Percentiles rank a stretch among this genome's conserved stretches.
phyloP scores from a whole-genome alignment of 129 eudicot genomes.

The Kitagawia praeruptora region DNA sequence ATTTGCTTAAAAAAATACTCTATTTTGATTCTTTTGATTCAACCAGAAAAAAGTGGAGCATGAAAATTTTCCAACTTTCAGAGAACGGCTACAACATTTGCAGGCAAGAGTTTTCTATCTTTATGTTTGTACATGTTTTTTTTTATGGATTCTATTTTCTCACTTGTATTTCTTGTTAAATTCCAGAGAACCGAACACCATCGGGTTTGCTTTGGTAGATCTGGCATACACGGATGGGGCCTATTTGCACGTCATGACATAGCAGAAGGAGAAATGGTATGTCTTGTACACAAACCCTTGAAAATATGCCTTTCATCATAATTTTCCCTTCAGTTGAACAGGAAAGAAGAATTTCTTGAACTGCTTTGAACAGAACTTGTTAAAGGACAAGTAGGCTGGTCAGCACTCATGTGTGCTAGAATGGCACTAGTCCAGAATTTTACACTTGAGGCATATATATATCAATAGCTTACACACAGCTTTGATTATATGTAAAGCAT shows the following conservation, averaged over 20 bases:
- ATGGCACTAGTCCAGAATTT: background rate
- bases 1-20: background rate
- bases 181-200: slow-evolving; percentile 88
- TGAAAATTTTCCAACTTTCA: slow-evolving; percentile 65
- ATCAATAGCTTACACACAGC: background rate
- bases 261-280: slow-evolving; percentile 95
- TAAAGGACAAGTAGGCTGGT: background rate
- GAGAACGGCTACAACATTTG: slow-evolving; percentile 76
- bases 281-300: background rate
- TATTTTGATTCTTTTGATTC: slow-evolving; percentile 6
- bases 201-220: slow-evolving; percentile 89
- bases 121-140: background rate
- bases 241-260: slow-evolving; percentile 85
- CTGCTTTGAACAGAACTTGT: background rate
- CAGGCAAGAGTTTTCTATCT: slow-evolving; percentile 46
- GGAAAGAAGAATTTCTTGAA: background rate
- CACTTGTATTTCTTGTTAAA: slow-evolving; percentile 11
- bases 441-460: background rate
- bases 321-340: background rate
- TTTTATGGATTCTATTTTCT: slow-evolving; percentile 5
- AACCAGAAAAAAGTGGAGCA: slow-evolving; percentile 70
- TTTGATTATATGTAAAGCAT: background rate
- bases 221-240: slow-evolving; percentile 99
- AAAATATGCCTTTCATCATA: background rate
- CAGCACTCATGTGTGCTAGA: background rate